phyloP scores from a whole-genome alignment of 176 grass and related monocot genomes.

The Calamus simplicifolius region DNA sequence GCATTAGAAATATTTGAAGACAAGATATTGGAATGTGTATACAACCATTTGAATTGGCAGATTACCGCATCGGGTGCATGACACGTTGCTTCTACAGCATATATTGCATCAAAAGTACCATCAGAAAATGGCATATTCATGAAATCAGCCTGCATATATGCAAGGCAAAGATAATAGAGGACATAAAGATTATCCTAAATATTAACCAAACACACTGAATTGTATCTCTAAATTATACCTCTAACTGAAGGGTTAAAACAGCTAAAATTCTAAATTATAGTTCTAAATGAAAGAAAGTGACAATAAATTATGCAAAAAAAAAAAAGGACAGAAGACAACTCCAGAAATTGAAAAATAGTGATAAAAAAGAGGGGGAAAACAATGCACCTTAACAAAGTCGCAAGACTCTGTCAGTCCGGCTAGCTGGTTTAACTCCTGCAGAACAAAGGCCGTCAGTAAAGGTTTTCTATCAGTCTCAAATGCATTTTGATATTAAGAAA shows the following conservation, averaged over 20 bases:
- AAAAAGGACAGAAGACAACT: too few species aligned
- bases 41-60: not conserved
- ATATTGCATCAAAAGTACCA: constrained; percentile 48
- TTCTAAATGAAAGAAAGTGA: too few species aligned
- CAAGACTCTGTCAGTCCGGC: constrained; percentile 65
- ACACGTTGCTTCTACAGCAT: constrained; percentile 77
- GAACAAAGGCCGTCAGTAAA: not conserved
- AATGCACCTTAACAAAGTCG: constrained; percentile 83
- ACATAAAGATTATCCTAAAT: too few species aligned
- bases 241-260: too few species aligned
- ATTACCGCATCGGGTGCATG: constrained; percentile 61
- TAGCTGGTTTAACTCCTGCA: constrained; percentile 62
- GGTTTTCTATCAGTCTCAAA: too few species aligned
- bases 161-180: too few species aligned
- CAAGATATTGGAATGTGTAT: not conserved
- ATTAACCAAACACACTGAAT: too few species aligned
- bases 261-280: too few species aligned
- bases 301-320: too few species aligned
- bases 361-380: not conserved
- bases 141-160: constrained; percentile 58
- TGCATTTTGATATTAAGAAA: constrained; percentile 1
- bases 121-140: constrained; percentile 77
- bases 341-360: too few species aligned
- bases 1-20: not conserved
- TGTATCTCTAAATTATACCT: too few species aligned